Conservation (phyloP, 2,329 filamentous ascomycete genomes). For the Dissoconium aciculare region DNA sequence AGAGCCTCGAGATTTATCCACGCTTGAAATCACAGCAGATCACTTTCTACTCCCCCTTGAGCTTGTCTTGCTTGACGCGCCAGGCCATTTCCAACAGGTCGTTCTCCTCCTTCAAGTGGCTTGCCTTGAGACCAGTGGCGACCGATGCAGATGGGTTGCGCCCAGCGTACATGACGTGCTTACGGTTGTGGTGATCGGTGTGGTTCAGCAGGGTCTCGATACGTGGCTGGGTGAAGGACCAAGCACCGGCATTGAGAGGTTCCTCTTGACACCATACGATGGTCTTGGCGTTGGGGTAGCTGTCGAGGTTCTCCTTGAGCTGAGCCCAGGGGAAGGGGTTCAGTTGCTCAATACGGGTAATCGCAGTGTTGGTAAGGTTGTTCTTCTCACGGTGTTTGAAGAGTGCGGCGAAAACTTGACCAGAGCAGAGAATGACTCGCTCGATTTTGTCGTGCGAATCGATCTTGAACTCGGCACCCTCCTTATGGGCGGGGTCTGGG, state of each 20-base stretch:
- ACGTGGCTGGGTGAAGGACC: conserved; percentile 93
- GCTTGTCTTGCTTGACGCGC: conserved; percentile 47
- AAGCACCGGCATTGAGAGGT: conserved; percentile 90
- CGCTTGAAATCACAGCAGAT: too few relatives aligned
- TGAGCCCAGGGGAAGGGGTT: conserved; percentile 98
- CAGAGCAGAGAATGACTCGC: conserved; percentile 84
- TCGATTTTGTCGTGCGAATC: conserved; percentile 74
- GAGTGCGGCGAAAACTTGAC: conserved; percentile 83
- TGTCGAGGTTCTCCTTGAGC: conserved; percentile 90
- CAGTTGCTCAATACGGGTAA: conserved; percentile 92
- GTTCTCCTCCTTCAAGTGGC: conserved; percentile 83
- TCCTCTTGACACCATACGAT: conserved; percentile 98
- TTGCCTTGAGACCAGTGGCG: conserved; percentile 78
- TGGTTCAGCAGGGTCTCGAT: conserved; percentile 93
- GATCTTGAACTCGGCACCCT: conserved; percentile 44
- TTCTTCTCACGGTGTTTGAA: conserved; percentile 81
- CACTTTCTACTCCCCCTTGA: conserved; percentile 53
- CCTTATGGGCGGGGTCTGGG: conserved; percentile 69
- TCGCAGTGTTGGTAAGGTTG: conserved; percentile 75
- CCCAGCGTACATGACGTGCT: conserved; percentile 95
- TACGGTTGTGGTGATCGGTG: conserved; percentile 80
- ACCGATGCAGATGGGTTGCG: conserved; percentile 86
- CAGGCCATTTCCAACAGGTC: conserved; percentile 58
- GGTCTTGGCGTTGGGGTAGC: conserved; percentile 92
- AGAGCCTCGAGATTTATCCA: too few relatives aligned